These are phyloP conservation scores for Pseudocercospora macadamiae DNA, from an alignment of 2,329 filamentous ascomycete species.

Conservation along the genomic window DNA sequence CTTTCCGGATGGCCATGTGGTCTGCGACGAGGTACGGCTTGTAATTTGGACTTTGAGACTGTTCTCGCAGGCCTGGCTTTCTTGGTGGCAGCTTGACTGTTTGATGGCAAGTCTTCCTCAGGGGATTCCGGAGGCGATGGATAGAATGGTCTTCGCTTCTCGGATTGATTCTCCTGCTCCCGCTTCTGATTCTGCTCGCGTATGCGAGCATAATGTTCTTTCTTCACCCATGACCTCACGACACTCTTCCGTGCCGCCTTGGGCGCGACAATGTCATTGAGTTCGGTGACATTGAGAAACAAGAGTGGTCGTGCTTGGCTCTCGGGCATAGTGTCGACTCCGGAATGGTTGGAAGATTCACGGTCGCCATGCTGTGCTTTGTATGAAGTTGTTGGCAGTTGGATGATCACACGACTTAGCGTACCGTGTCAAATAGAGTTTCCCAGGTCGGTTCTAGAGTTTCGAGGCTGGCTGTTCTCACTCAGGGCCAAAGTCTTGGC, in stretches of 20 bases:
- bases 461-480: not conserved
- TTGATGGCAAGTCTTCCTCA: not conserved
- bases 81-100: not conserved
- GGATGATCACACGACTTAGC: too few relatives aligned
- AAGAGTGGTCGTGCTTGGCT: not conserved
- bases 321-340: not conserved
- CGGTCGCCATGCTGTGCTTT: too few relatives aligned
- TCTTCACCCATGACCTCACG: not conserved
- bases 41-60: too few relatives aligned
- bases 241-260: not conserved
- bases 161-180: not conserved
- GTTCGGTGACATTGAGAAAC: not conserved
- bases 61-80: too few relatives aligned
- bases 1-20: too few relatives aligned
- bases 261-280: not conserved
- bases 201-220: not conserved
- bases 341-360: too few relatives aligned
- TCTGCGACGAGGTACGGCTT: too few relatives aligned
- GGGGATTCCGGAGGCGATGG: not conserved
- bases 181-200: not conserved
- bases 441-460: not conserved
- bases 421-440: not conserved
- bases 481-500: too few relatives aligned
- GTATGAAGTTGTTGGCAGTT: too few relatives aligned
- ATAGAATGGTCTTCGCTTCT: not conserved